Percentiles rank a stretch among this genome's conserved stretches.
phyloP scores from a whole-genome alignment of 2,329 filamentous ascomycete species.

The Cladosporium colombiae region DNA sequence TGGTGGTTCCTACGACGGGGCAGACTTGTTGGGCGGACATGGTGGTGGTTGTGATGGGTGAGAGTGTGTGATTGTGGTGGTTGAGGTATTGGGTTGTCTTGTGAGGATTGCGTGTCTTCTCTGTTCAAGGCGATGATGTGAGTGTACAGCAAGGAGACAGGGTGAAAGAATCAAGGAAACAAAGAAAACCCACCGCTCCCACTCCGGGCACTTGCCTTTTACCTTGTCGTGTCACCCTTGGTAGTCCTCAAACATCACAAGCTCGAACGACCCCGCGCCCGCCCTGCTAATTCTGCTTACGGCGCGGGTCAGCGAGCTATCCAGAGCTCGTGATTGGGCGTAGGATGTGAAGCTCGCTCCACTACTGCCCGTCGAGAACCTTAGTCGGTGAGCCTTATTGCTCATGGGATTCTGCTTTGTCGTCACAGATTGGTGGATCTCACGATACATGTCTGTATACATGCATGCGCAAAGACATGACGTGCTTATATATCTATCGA shows the following conservation, averaged over 20 bases:
- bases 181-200: background rate
- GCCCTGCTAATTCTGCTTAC: conserved; percentile 16
- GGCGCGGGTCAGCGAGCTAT: conserved; percentile 4
- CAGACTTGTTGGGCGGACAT: conserved; percentile 23
- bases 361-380: background rate
- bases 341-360: background rate
- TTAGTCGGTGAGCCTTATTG: background rate
- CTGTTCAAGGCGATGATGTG: background rate
- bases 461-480: background rate
- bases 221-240: conserved; percentile 6
- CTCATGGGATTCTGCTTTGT: background rate
- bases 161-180: background rate
- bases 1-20: conserved; percentile 23
- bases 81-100: background rate
- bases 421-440: background rate
- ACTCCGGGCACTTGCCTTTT: conserved; percentile 6
- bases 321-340: background rate
- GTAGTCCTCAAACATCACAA: conserved; percentile 8
- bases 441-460: background rate
- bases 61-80: background rate
- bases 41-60: background rate
- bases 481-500: too few species aligned
- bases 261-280: conserved; percentile 13
- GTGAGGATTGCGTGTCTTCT: background rate
- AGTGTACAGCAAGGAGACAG: background rate